Evolutionary conservation across 2,329 filamentous ascomycete genomes (phyloP), one percentile per base, ranked within the genome.

Genomic region (Ophiostoma sp.): DNA sequence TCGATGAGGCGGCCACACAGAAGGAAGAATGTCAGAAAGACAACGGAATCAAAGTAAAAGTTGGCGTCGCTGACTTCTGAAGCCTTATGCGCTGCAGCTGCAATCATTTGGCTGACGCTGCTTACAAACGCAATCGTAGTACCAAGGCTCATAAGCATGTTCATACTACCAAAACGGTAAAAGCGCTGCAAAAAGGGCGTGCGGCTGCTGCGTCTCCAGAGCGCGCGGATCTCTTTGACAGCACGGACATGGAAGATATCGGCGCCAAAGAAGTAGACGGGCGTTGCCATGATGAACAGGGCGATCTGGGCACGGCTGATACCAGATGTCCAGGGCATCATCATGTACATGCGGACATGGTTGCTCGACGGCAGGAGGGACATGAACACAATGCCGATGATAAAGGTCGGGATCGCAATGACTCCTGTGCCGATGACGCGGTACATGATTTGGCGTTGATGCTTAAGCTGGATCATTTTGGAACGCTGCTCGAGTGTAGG

Each of bases 111-210:
- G 16, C 87, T 89, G 38, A 96, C 80, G 0, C 92, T 96, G 0
- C 92, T 89, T 71, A 96, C 81, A 76, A 96, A 97, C 1, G 93
- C 93, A 70, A 97, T 92, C 2, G 87, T 89, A 0, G 93, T 96
- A 5, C 93, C 93, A 2, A 96, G 83, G 7, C 90, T 95, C 78
- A 97, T 93, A 70, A 97, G 84, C 80, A 96, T 89, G 75, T 96
- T 96, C 93, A 97, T 97, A 80, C 93, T 97, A 8, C 93, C 93
- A 74, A 97, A 97, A n/a, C 90, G 88, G 76, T 93, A 92, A 75
- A 97, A 93, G 14, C 93, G 84, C 73, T 89, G 85, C 16, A 91
- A 73, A 4, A 96, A 76, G 0, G 92, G 90, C 0, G 89, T 89
- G 49, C 84, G 86, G 75, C 92, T 96, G 41, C 87, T 85, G 2